These are phyloP conservation scores for Puccinia polysora DNA, from an alignment of 1,284 basidiomycete genomes.

Conservation along the genomic window DNA sequence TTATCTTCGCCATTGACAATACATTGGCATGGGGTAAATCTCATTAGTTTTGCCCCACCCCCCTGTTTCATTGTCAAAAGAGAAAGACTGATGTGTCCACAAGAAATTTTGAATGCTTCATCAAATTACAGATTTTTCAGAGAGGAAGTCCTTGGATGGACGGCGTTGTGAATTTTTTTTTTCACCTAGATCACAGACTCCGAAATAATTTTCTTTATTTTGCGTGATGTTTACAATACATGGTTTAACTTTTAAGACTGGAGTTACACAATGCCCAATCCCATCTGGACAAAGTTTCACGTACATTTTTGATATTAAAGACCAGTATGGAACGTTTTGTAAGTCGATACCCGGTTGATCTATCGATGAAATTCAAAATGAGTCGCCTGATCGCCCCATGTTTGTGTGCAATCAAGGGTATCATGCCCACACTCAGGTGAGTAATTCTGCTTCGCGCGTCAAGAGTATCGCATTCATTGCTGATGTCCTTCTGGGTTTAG, in stretches of 20 bases:
- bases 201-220: not conserved
- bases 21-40: constrained; percentile 56
- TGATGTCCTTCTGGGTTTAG: constrained; percentile 46
- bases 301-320: not conserved
- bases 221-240: not conserved
- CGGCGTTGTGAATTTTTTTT: constrained; percentile 45
- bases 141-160: constrained; percentile 49
- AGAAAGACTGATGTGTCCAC: not conserved
- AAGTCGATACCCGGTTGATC: not conserved
- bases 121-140: constrained; percentile 47
- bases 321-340: constrained; percentile 19
- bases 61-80: not conserved
- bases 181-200: not conserved
- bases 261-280: constrained; percentile 50
- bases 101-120: too few relatives aligned
- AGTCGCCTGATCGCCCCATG: too few relatives aligned
- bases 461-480: constrained; percentile 46
- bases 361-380: too few relatives aligned
- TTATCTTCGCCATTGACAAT: constrained; percentile 54
- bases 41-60: not conserved
- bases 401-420: constrained; percentile 15
- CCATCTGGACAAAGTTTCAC: constrained; percentile 19
- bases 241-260: not conserved
- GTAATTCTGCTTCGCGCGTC: not conserved
- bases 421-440: not conserved